Conservation (phyloP, 2,329 filamentous ascomycete genomes). For the Aspergillus ochraceoroseus region DNA sequence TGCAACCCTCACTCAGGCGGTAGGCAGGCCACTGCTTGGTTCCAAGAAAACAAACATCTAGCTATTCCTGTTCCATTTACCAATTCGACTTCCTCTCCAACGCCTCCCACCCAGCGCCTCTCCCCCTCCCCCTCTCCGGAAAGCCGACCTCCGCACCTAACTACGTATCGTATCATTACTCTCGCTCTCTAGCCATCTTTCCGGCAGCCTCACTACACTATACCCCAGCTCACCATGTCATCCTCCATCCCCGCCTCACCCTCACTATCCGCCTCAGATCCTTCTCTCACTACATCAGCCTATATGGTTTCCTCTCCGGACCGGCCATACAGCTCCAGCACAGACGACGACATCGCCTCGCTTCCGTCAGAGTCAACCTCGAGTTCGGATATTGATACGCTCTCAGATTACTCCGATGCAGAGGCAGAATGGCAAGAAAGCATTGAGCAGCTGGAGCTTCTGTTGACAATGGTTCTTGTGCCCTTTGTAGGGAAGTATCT, state of each 20-base stretch:
- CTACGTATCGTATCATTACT: background rate
- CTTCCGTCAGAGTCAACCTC: slow-evolving; percentile 41
- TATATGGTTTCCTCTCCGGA: slow-evolving; percentile 39
- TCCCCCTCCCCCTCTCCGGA: background rate
- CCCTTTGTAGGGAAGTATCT: slow-evolving; percentile 94
- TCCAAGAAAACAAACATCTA: background rate
- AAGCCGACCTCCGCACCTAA: too few relatives aligned
- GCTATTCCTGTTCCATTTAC: background rate
- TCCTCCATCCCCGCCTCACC: slow-evolving; percentile 11
- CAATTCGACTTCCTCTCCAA: too few relatives aligned
- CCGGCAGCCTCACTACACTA: background rate
- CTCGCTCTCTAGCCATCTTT: background rate
- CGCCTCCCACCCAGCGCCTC: background rate
- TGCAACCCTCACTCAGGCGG: slow-evolving; percentile 24
- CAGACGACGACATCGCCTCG: slow-evolving; percentile 42
- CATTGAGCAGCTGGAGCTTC: slow-evolving; percentile 84
- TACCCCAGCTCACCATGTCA: slow-evolving; percentile 27
- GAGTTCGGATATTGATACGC: slow-evolving; percentile 40
- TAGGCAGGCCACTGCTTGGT: slow-evolving; percentile 39
- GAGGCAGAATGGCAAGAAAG: slow-evolving; percentile 94
- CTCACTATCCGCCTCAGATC: slow-evolving; percentile 29
- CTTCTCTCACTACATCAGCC: slow-evolving; percentile 38
- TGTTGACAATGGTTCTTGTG: slow-evolving; percentile 90
- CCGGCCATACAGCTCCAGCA: slow-evolving; percentile 28
- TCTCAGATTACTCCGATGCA: slow-evolving; percentile 66